These are phyloP conservation scores for Chaetomium globosum DNA, from an alignment of 2,329 filamentous ascomycete genomes.

Conservation along the genomic window DNA sequence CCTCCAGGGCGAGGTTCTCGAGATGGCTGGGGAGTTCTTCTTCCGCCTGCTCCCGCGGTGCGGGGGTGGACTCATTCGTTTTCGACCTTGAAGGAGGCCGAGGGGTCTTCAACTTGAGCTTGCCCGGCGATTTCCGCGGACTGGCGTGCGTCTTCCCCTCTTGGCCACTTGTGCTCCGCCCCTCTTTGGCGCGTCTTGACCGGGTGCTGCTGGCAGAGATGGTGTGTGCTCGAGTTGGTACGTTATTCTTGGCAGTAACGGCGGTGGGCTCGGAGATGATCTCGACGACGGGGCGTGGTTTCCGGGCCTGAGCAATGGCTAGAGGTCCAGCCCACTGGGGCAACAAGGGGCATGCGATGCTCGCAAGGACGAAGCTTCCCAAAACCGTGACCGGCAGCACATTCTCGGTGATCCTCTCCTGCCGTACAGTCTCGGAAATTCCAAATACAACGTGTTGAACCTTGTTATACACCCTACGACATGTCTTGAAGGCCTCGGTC, in stretches of 20 bases:
- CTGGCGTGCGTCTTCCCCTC: constrained; percentile 41
- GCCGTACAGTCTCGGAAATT: constrained; percentile 66
- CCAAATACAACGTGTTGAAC: constrained; percentile 88
- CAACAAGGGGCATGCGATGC: constrained; percentile 72
- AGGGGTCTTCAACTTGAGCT: constrained; percentile 28
- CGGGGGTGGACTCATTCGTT: constrained; percentile 33
- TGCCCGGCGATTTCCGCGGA: constrained; percentile 27
- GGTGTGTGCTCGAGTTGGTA: constrained; percentile 70
- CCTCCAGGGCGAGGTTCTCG: constrained; percentile 59
- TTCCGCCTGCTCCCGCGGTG: constrained; percentile 42
- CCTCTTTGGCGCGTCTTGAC: constrained; percentile 53
- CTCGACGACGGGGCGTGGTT: constrained; percentile 66
- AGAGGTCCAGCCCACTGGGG: constrained; percentile 79
- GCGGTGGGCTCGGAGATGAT: constrained; percentile 59
- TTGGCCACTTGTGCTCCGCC: constrained; percentile 51
- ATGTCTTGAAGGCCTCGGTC: constrained; percentile 77
- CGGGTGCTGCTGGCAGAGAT: constrained; percentile 56
- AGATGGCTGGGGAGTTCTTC: constrained; percentile 53
- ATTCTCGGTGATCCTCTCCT: constrained; percentile 81
- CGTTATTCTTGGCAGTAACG: constrained; percentile 48
- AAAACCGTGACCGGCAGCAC: constrained; percentile 77
- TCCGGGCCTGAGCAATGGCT: constrained; percentile 78
- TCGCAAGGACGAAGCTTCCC: constrained; percentile 77
- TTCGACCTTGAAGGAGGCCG: constrained; percentile 35
- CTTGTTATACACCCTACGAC: constrained; percentile 82